These are phyloP conservation scores for Pythium rishiriense DNA, from an alignment of 352 stramenopile species.

Conservation along the genomic window DNA sequence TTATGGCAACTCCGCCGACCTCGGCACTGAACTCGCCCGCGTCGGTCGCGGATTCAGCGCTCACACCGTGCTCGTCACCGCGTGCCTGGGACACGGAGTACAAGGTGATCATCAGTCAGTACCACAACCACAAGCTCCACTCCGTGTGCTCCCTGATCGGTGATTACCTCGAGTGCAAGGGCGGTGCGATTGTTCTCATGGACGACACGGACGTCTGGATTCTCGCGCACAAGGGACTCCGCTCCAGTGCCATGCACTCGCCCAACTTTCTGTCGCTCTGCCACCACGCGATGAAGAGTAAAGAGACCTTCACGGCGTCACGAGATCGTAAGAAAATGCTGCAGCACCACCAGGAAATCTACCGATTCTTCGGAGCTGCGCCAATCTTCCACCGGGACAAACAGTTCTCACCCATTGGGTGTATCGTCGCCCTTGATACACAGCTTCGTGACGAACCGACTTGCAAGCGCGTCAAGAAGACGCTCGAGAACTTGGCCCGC, in stretches of 20 bases:
- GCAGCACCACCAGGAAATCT: conserved; percentile 32
- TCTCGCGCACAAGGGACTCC: conserved; percentile 58
- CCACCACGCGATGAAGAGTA: conserved; percentile 39
- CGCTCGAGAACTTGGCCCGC: conserved; percentile 57
- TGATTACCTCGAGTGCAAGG: conserved; percentile 73
- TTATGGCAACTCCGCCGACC: conserved; percentile 18
- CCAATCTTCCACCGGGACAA: conserved; percentile 40
- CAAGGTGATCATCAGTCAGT: conserved; percentile 74
- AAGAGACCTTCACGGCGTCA: conserved; percentile 51
- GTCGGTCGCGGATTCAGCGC: conserved; percentile 5
- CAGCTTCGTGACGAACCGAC: conserved; percentile 35
- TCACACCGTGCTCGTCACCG: conserved; percentile 37
- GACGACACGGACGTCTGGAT: conserved; percentile 65
- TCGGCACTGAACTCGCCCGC: conserved; percentile 6
- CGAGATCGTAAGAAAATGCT: conserved; percentile 34
- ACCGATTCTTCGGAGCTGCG: conserved; percentile 64
- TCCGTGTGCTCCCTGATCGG: conserved; percentile 65
- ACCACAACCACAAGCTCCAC: conserved; percentile 68
- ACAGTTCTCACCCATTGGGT: conserved; percentile 40
- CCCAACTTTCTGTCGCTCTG: conserved; percentile 63
- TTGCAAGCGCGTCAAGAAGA: conserved; percentile 52
- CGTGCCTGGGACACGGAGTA: conserved; percentile 33
- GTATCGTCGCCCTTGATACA: conserved; percentile 63
- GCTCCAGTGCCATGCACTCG: conserved; percentile 48
- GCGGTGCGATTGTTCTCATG: conserved; percentile 64